Conservation (phyloP, 2,329 filamentous ascomycete genomes). For the Colletotrichum paranaense region DNA sequence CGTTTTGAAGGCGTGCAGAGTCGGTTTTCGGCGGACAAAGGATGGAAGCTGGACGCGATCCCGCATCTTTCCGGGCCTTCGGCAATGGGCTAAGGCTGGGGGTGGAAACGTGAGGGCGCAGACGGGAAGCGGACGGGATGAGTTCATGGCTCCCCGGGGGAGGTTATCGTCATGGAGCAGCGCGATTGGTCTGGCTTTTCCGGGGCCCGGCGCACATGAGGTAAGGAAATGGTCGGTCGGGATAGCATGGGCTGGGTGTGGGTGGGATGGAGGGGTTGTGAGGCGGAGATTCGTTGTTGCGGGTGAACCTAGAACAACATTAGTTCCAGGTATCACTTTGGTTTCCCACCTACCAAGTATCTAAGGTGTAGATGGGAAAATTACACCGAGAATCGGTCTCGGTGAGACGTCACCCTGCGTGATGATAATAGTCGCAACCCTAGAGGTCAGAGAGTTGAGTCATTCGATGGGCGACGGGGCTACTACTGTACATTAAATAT, state of each 20-base stretch:
- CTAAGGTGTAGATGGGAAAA: neutral
- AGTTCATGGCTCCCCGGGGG: constrained; percentile 7
- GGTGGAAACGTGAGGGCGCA: neutral
- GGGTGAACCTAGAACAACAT: neutral
- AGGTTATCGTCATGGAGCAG: constrained; percentile 24
- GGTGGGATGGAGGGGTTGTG: neutral
- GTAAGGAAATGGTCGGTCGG: constrained; percentile 21
- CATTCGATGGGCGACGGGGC: constrained; percentile 17
- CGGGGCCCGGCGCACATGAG: constrained; percentile 23
- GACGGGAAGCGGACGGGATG: constrained; percentile 18
- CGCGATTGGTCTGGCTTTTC: constrained; percentile 32
- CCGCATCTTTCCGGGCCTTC: constrained; percentile 34
- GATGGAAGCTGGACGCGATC: constrained; percentile 15
- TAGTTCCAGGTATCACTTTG: neutral
- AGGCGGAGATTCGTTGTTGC: constrained; percentile 31
- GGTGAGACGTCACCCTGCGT: neutral
- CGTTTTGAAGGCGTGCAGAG: neutral
- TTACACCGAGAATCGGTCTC: constrained; percentile 5
- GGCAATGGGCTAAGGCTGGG: constrained; percentile 29
- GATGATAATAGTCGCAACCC: neutral
- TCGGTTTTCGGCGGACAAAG: constrained; percentile 32
- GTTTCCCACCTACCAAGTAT: neutral
- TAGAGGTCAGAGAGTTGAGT: constrained; percentile 7
- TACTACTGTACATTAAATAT: constrained; percentile 20
- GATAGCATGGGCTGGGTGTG: neutral